A percentile compares a stretch with the other conserved stretches of the same genome.
phyloP scores from a whole-genome alignment of 495 filamentous ascomycete genomes.

The Tuber microsphaerosporum region DNA sequence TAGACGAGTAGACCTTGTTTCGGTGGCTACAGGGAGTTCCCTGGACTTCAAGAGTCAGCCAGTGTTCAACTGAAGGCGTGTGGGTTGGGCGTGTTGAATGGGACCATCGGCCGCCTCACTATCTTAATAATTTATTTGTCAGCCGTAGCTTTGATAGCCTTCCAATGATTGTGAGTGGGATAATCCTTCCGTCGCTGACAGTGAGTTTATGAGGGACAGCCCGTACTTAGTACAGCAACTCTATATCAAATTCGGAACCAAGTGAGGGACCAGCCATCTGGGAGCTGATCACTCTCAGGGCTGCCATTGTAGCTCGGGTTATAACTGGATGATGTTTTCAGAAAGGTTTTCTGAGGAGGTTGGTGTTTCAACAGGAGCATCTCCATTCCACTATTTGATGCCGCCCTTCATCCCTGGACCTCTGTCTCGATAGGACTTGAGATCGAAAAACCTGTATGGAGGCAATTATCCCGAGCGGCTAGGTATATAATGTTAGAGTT shows the following conservation, averaged over 20 bases:
- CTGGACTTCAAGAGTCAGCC: neutral
- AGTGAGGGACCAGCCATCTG: neutral
- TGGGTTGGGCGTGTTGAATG: neutral
- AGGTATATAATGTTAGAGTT: neutral
- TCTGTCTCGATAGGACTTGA: neutral
- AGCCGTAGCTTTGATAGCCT: neutral
- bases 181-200: neutral
- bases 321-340: neutral
- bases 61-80: neutral
- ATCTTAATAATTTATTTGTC: neutral
- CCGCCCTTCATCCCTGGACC: neutral
- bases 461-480: neutral
- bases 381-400: neutral
- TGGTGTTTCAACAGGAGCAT: neutral
- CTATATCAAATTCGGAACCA: neutral
- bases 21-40: neutral
- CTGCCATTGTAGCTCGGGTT: neutral
- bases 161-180: neutral
- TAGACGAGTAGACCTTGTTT: neutral
- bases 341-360: neutral
- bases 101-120: neutral
- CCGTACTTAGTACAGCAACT: neutral
- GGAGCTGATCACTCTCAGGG: neutral
- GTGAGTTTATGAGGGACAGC: neutral
- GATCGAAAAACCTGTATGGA: neutral